A percentile compares a stretch with the other conserved stretches of the same genome.
Evolutionary conservation across 2,329 filamentous ascomycete genomes (phyloP).

Genomic region (Coniella lustricola): DNA sequence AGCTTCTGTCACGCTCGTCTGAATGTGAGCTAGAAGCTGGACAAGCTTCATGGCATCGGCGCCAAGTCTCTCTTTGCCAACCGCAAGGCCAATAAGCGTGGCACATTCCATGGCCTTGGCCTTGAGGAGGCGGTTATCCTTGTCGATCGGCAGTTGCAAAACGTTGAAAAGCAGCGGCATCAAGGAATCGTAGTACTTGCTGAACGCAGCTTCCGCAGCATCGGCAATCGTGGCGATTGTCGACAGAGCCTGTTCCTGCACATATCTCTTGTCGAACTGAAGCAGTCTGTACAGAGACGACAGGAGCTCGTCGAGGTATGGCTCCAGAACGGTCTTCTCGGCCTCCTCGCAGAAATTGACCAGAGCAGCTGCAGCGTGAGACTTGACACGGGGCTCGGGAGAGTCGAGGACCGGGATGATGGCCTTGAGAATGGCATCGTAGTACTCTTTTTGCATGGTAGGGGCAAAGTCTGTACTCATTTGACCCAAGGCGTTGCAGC

Average conservation of each 20-base stretch:
- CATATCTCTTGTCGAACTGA: constrained; percentile 87
- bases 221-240: constrained; percentile 99
- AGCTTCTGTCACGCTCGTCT: constrained; percentile 76
- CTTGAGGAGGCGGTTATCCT: constrained; percentile 82
- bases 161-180: constrained; percentile 95
- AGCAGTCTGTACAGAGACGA: constrained; percentile 80
- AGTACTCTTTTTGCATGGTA: constrained; percentile 95
- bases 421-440: constrained; percentile 76
- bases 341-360: constrained; percentile 99
- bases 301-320: constrained; percentile 84
- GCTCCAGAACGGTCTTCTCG: constrained; percentile 83
- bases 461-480: constrained; percentile 99
- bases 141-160: constrained; percentile 80
- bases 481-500: constrained; percentile 96
- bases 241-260: constrained; percentile 94
- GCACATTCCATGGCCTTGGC: constrained; percentile 99
- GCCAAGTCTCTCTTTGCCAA: constrained; percentile 88
- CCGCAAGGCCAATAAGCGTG: constrained; percentile 88
- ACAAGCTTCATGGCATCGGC: constrained; percentile 82
- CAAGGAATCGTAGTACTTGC: constrained; percentile 88
- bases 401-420: constrained; percentile 91
- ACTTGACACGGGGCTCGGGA: constrained; percentile 87
- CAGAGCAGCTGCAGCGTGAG: constrained; percentile 91
- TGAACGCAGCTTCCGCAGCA: constrained; percentile 89
- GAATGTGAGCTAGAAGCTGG: constrained; percentile 78